Base-by-base conservation (phyloP, 179 eudicot genomes). In the Beta corolliflora region DNA sequence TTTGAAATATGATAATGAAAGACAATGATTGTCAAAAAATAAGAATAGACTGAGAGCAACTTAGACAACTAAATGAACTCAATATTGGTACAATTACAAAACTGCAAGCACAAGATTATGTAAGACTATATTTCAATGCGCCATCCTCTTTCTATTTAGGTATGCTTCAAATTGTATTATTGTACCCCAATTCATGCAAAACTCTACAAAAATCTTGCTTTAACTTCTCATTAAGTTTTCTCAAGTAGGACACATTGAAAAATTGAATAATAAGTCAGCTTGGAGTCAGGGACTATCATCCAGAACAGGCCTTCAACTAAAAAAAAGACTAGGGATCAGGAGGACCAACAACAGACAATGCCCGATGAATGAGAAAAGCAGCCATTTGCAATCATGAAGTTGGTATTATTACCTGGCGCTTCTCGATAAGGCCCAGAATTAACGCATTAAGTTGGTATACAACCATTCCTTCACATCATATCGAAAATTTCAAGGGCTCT, bases 381-480 rank as follows among this genome's bases (percentile, higher is more conserved):
- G 23, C 70, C 36, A 63, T 5, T n/a, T 14, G 60, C 64, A 44
- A 41, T 64, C 50, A 7, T 16, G 19, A 80, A 68, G 68, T 70
- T 80, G 44, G 63, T 77, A 58, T 46, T 53, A 65, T 82, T 87
- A 94, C 98, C 98, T 93, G 96, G 31, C 87, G 93, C 82, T 95
- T 95, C 85, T 94, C 98, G 70, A 89, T 97, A 75, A 95, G 97
- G 59, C 99, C 99, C 52, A 90, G 90, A 85, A 95, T 80, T 55
- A 95, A 84, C 60, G 98, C 89, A 87, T 95, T 95, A 80, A 63
- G 90, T 94, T 68, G 99, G 99, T 73, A 91, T 87, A 84, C 99
- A 95, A 54, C 99, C 99, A 84, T 89, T 89, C 87, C 89, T 94
- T 85, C 97, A 90, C 99, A 95, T 95, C 94, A 91, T 84, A 83